These are phyloP conservation scores for Yamadazyma sp. DNA, from an alignment of 1,139 yeast species.

Conservation along the genomic window DNA sequence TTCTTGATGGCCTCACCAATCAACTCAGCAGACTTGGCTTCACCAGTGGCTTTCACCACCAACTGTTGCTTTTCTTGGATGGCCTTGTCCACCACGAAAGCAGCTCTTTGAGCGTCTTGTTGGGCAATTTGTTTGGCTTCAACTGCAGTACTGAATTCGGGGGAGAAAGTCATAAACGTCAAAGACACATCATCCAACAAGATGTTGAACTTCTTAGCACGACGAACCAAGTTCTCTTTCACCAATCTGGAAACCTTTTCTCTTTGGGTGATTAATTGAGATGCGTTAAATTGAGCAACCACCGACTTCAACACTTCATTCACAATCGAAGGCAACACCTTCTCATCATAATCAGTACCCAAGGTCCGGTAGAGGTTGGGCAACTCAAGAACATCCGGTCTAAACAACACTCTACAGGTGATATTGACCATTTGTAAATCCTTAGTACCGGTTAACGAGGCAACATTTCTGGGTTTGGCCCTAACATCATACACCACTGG, in stretches of 20 bases:
- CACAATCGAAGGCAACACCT: slow-evolving; percentile 93
- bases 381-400: slow-evolving; percentile 77
- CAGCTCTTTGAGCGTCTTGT: slow-evolving; percentile 98
- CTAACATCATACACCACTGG: slow-evolving; percentile 93
- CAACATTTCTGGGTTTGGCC: slow-evolving; percentile 95
- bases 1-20: slow-evolving; percentile 99
- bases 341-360: slow-evolving; percentile 93
- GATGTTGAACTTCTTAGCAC: slow-evolving; percentile 89
- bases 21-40: slow-evolving; percentile 95
- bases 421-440: slow-evolving; percentile 99
- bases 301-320: slow-evolving; percentile 96
- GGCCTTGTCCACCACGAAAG: slow-evolving; percentile 94
- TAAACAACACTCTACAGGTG: slow-evolving; percentile 92
- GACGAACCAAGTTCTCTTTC: slow-evolving; percentile 84
- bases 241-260: slow-evolving; percentile 91
- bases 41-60: slow-evolving; percentile 97
- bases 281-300: slow-evolving; percentile 97
- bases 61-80: slow-evolving; percentile 95
- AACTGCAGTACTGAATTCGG: slow-evolving; percentile 96
- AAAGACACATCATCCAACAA: slow-evolving; percentile 92
- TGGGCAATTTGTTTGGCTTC: slow-evolving; percentile 99
- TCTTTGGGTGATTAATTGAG: slow-evolving; percentile 96
- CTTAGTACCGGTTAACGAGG: slow-evolving; percentile 97
- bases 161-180: slow-evolving; percentile 95
- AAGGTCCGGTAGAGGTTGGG: slow-evolving; percentile 88